Evolutionary conservation across 768 basidiomycete genomes (phyloP).

Genomic region (Serendipita vermifera): DNA sequence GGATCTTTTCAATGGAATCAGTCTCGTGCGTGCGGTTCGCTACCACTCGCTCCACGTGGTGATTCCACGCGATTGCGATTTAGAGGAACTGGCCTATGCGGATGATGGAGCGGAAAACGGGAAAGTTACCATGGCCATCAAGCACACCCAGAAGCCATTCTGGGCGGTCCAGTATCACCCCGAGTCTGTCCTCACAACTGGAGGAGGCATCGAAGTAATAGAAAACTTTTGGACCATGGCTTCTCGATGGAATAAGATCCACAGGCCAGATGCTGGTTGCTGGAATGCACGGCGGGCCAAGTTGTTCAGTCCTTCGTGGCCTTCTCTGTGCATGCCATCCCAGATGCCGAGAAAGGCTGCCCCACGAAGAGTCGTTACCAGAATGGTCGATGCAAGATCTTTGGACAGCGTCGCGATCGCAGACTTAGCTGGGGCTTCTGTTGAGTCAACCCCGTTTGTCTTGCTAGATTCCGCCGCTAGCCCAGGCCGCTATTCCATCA

Average conservation of each 20-base stretch:
- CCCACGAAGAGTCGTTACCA: conserved; percentile 24
- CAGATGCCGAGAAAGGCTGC: background rate
- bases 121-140: conserved; percentile 58
- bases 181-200: conserved; percentile 62
- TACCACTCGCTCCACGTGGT: conserved; percentile 68
- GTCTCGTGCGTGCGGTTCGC: conserved; percentile 47
- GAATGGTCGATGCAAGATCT: conserved; percentile 32
- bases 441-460: conserved; percentile 51
- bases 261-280: conserved; percentile 27
- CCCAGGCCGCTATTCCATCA: conserved; percentile 61
- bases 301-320: conserved; percentile 46
- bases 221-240: conserved; percentile 65
- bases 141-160: conserved; percentile 52
- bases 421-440: conserved; percentile 45
- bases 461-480: conserved; percentile 64
- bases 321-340: conserved; percentile 17
- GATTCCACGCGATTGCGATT: conserved; percentile 25
- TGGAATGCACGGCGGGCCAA: conserved; percentile 31
- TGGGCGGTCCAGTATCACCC: conserved; percentile 89
- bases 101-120: conserved; percentile 56
- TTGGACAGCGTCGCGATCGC: conserved; percentile 37
- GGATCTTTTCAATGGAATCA: conserved; percentile 50
- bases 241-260: conserved; percentile 37
- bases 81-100: conserved; percentile 62
- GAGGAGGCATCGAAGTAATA: conserved; percentile 54